A percentile compares a stretch with the other conserved stretches of the same genome.
Evolutionary conservation across 176 grass and related monocot species (phyloP).

Genomic region (Oryza longistaminata): DNA sequence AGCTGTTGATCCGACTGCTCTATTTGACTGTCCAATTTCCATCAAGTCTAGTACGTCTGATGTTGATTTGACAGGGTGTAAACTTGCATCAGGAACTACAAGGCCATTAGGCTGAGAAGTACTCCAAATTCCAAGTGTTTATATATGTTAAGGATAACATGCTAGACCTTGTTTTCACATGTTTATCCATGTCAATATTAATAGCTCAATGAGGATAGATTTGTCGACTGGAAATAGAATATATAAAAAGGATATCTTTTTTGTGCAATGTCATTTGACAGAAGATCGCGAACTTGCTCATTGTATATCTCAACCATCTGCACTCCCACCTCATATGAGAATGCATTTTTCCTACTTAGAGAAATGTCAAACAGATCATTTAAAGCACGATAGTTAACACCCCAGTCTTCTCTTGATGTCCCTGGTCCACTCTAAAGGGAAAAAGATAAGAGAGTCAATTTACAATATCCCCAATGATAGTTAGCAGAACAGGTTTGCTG

Average conservation of each 20-base stretch:
- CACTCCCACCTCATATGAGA: conserved; percentile 89
- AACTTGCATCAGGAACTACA: conserved; percentile 89
- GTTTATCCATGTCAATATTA: not conserved
- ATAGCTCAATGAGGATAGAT: not conserved
- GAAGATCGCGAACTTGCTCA: conserved; percentile 96
- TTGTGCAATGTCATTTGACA: conserved; percentile 77
- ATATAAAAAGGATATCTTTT: conserved; percentile 90
- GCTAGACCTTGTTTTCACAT: not conserved
- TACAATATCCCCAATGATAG: conserved; percentile 9
- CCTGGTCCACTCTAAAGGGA: conserved; percentile 77
- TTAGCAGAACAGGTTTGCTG: conserved; percentile 19
- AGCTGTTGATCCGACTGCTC: conserved; percentile 91
- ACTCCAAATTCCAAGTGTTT: conserved; percentile 90
- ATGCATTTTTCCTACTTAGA: conserved; percentile 75
- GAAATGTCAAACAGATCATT: conserved; percentile 96
- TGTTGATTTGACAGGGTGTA: conserved; percentile 83
- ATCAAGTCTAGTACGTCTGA: conserved; percentile 85
- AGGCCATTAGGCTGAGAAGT: conserved; percentile 91
- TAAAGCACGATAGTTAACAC: conserved; percentile 97
- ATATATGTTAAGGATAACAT: conserved; percentile 57
- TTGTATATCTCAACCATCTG: conserved; percentile 99
- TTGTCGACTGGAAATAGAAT: conserved; percentile 17
- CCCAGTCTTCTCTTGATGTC: conserved; percentile 94
- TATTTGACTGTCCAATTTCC: conserved; percentile 84
- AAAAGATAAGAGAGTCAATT: conserved; percentile 28